Evolutionary conservation across 2,329 filamentous ascomycete species (phyloP).

Genomic region (Aspergillus oerlinghausenensis): DNA sequence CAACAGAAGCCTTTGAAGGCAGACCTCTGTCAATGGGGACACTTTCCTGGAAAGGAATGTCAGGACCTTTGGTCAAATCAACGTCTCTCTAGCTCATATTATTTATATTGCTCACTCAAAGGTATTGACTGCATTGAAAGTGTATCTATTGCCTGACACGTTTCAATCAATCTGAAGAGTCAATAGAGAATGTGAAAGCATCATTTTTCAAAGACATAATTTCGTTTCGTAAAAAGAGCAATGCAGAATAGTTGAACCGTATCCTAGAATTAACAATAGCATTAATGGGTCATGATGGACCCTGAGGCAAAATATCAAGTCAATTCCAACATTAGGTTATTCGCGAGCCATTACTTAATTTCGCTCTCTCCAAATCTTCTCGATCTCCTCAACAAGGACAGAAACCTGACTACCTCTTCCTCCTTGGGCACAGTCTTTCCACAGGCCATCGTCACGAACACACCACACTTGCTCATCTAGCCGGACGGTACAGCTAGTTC

Average conservation of each 20-base stretch:
- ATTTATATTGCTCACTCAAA: not conserved
- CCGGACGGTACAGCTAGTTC: conserved; percentile 72
- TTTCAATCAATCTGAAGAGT: not conserved
- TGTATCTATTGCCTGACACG: no score
- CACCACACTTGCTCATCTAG: conserved; percentile 78
- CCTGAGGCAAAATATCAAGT: not conserved
- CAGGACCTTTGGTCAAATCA: not conserved
- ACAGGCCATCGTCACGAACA: conserved; percentile 71
- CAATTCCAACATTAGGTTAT: not conserved
- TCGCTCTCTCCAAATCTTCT: conserved; percentile 57
- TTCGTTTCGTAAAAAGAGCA: not conserved
- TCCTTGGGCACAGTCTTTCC: conserved; percentile 71
- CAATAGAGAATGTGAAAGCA: not conserved
- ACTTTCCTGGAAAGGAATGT: not conserved
- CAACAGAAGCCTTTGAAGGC: not conserved
- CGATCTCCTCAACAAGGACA: conserved; percentile 71
- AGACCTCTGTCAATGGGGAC: not conserved
- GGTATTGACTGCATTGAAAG: not conserved
- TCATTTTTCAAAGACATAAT: not conserved
- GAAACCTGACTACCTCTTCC: conserved; percentile 46
- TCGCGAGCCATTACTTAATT: conserved; percentile 16
- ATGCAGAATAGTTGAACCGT: not conserved
- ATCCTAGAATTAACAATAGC: not conserved
- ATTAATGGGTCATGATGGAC: not conserved
- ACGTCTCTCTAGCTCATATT: not conserved